phyloP scores from a whole-genome alignment of 345 rosid species.

The Angophora floribunda region DNA sequence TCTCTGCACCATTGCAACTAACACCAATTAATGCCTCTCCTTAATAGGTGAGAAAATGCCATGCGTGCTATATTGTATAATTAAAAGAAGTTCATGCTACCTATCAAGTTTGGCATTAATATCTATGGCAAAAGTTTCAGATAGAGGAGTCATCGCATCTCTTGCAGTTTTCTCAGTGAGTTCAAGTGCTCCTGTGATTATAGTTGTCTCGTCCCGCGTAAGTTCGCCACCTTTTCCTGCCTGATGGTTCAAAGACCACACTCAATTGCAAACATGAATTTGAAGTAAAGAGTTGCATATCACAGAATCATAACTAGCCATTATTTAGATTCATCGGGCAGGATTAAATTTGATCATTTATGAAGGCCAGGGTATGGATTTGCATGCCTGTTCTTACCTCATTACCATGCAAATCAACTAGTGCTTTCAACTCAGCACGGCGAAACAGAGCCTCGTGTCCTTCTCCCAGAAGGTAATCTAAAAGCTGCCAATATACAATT shows the following conservation, averaged over 20 bases:
- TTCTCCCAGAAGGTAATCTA: constrained; percentile 37
- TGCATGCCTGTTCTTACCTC: constrained; percentile 27
- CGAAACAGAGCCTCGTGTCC: constrained; percentile 54
- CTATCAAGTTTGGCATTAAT: constrained; percentile 48
- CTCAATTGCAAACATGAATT: not conserved
- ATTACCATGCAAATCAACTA: constrained; percentile 57
- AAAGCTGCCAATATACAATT: constrained; percentile 17
- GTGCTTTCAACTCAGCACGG: constrained; percentile 58
- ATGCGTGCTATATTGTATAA: not conserved
- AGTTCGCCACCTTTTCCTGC: constrained; percentile 76
- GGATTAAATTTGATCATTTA: not conserved
- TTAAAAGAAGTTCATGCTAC: constrained; percentile 1
- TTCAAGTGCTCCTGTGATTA: constrained; percentile 60
- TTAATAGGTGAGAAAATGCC: not conserved
- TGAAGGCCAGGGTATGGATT: not conserved
- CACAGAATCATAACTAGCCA: not conserved
- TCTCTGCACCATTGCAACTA: constrained; percentile 13
- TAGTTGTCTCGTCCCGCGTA: constrained; percentile 66
- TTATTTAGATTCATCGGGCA: not conserved
- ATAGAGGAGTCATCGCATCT: constrained; percentile 58
- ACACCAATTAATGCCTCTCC: not conserved
- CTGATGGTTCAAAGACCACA: constrained; percentile 5
- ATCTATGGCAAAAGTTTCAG: constrained; percentile 48
- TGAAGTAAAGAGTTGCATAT: not conserved
- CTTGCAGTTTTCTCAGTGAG: constrained; percentile 47